Evolutionary conservation across 176 grass and related monocot genomes (phyloP), one percentile per base, ranked within the genome.

Genomic region (Secale cereale): DNA sequence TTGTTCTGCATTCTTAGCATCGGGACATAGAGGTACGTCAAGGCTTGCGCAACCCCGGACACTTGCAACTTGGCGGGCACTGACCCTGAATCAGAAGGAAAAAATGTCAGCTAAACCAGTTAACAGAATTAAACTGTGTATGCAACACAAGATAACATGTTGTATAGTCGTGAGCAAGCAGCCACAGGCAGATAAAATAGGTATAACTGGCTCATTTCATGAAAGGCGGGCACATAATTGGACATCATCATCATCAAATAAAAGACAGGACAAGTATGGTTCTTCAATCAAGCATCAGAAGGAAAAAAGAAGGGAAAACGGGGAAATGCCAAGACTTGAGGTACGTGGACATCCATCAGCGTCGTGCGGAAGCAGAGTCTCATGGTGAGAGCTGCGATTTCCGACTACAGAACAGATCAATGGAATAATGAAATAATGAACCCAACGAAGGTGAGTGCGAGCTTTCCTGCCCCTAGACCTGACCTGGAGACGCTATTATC

Each of bases 31-130:
- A 75, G 79, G 30, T 59, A 66, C 77, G 32, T 85, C 72, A 43
- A 78, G 77, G 66, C 71, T 84, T 17, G 73, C 35, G 2, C 39
- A 81, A 82, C 70, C 68, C 41, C 81, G 46, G 67, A 61, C 48
- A 59, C 59, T 77, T 19, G 63, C 20, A 88, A 72, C 76, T 85
- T 79, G 63, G 35, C 71, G 39, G 31, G 28, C 56, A 20, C 59
- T 41, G 39, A 61, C 28, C 89, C 91, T 93, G 81, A 59, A 85
- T 29, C 36, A 85, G 8, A 31, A 76, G 19, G 56, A 76, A 77
- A 71, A 50, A 69, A 56, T 19, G 54, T 74, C 60, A 28, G 43
- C 1, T 48, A 69, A 33, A 5, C 7, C 32, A 75, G 43, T 80
- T 52, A 83, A 74, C 15, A 74, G 4, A 79, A 74, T 13, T 46